These are phyloP conservation scores for Quillaja saponaria DNA, from an alignment of 306 rosid species.

Conservation along the genomic window DNA sequence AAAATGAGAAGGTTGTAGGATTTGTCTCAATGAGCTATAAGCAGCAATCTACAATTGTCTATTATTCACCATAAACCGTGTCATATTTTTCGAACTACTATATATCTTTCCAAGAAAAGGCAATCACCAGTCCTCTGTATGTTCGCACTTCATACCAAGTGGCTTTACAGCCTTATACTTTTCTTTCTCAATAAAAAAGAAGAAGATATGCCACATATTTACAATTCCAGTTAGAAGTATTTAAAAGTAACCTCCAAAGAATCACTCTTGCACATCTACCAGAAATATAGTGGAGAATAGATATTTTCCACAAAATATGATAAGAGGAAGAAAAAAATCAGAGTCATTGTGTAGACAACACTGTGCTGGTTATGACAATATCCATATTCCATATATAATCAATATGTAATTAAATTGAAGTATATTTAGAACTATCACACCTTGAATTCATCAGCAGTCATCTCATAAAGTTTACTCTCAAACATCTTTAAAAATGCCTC, in stretches of 20 bases:
- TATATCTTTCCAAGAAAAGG: no score
- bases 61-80: neutral
- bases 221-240: conserved; percentile 14
- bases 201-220: no score
- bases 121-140: no score
- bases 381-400: neutral
- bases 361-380: neutral
- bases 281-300: conserved; percentile 19
- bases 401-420: neutral
- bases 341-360: neutral
- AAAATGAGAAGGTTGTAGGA: neutral
- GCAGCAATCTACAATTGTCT: neutral
- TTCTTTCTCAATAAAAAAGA: no score
- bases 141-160: no score
- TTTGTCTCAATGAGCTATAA: conserved; percentile 8
- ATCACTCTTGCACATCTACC: conserved; percentile 18
- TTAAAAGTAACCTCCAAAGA: conserved; percentile 23
- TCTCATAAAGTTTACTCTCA: conserved; percentile 68
- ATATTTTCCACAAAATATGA: conserved; percentile 15
- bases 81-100: no score
- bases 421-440: conserved; percentile 42
- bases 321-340: conserved; percentile 12
- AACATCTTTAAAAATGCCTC: conserved; percentile 78
- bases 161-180: no score
- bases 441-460: conserved; percentile 86